Percentiles rank a stretch among this genome's conserved stretches.
Conservation (phyloP, 495 filamentous ascomycete genomes). For the Tuber melanosporum region DNA sequence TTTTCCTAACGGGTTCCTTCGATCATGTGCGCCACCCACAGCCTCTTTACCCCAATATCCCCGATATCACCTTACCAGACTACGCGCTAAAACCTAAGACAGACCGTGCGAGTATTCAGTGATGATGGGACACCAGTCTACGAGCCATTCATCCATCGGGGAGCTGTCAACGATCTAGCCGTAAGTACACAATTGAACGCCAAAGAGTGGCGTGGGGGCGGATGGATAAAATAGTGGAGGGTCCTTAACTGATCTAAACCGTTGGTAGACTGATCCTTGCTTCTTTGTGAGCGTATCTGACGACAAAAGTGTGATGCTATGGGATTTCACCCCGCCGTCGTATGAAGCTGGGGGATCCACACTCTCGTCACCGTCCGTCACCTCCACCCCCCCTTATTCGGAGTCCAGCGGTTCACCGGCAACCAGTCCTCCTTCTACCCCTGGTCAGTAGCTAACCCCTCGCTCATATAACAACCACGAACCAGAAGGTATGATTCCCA, state of each 20-base stretch:
- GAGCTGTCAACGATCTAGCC: constrained; percentile 30
- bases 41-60: neutral
- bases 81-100: constrained; percentile 2
- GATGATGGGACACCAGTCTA: constrained; percentile 27
- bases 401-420: constrained; percentile 13
- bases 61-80: neutral
- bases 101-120: constrained; percentile 29
- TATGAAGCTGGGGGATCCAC: constrained; percentile 6
- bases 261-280: constrained; percentile 28
- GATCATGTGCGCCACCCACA: constrained; percentile 24
- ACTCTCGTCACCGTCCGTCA: constrained; percentile 7
- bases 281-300: constrained; percentile 34
- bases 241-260: constrained; percentile 21
- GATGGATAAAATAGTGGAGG: constrained; percentile 4
- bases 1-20: constrained; percentile 33
- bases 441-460: neutral
- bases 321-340: constrained; percentile 29
- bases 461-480: neutral
- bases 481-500: neutral
- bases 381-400: constrained; percentile 6
- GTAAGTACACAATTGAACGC: constrained; percentile 14
- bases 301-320: constrained; percentile 34
- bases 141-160: constrained; percentile 21
- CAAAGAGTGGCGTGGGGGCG: neutral
- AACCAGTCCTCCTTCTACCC: constrained; percentile 28